phyloP scores from a whole-genome alignment of 352 stramenopile genomes.

The Bremia lactucae region DNA sequence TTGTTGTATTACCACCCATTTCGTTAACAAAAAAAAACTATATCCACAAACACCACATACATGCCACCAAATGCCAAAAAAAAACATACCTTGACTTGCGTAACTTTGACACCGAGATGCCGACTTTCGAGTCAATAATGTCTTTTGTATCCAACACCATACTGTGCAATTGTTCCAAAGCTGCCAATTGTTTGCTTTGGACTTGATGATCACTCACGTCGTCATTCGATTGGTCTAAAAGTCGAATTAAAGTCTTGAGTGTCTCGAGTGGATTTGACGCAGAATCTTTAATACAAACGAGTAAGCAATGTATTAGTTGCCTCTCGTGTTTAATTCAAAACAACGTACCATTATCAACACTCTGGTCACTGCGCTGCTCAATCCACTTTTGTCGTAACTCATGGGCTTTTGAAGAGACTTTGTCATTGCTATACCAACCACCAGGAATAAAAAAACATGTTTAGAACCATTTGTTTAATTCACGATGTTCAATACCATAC shows the following conservation, averaged over 20 bases:
- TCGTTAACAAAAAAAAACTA: too few relatives aligned
- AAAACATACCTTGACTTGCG: constrained; percentile 53
- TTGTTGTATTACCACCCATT: constrained; percentile 12
- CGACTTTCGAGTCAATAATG: constrained; percentile 75
- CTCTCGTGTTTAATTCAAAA: not conserved
- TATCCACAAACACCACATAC: too few relatives aligned
- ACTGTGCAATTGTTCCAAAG: constrained; percentile 46
- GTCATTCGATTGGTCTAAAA: constrained; percentile 35
- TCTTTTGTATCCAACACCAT: constrained; percentile 61
- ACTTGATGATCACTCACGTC: constrained; percentile 25
- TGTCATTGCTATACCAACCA: constrained; percentile 46
- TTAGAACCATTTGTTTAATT: not conserved
- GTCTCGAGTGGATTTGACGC: constrained; percentile 27
- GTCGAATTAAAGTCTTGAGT: constrained; percentile 38
- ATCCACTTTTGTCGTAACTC: constrained; percentile 68
- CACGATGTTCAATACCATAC: constrained; percentile 22
- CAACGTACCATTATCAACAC: constrained; percentile 14
- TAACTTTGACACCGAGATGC: constrained; percentile 60
- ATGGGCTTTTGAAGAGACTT: constrained; percentile 56
- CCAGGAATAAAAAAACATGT: not conserved
- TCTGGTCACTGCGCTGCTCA: constrained; percentile 35
- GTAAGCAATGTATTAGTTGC: not conserved
- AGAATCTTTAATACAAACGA: constrained; percentile 6
- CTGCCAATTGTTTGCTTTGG: constrained; percentile 27
- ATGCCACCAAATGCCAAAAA: not conserved